phyloP scores from a whole-genome alignment of 2,329 filamentous ascomycete genomes.

The Raffaelea arxii region DNA sequence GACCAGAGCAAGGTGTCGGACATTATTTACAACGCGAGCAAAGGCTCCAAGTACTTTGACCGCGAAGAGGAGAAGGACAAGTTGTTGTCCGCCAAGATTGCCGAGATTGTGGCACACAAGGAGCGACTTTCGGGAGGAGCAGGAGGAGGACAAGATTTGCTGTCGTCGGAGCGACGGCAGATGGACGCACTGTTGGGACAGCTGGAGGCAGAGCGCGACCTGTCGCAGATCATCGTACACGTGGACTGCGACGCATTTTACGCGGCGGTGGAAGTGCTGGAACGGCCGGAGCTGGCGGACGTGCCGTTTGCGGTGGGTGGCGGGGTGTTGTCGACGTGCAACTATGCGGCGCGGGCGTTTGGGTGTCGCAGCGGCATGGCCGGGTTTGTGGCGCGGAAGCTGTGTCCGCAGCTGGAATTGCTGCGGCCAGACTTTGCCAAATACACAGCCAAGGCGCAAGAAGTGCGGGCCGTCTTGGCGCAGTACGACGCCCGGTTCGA shows the following conservation, averaged over 20 bases:
- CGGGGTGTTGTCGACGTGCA: constrained; percentile 59
- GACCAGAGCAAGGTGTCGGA: constrained; percentile 87
- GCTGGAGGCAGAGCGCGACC: constrained; percentile 67
- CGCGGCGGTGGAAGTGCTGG: constrained; percentile 81
- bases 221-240: constrained; percentile 80
- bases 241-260: constrained; percentile 98
- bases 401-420: constrained; percentile 78
- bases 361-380: constrained; percentile 95
- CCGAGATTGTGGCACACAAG: constrained; percentile 67
- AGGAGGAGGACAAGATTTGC: constrained; percentile 63
- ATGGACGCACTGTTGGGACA: constrained; percentile 75
- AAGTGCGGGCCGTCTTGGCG: constrained; percentile 71
- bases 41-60: constrained; percentile 92
- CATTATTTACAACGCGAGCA: constrained; percentile 93
- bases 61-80: constrained; percentile 80
- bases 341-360: constrained; percentile 83
- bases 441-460: constrained; percentile 80
- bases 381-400: constrained; percentile 85
- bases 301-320: constrained; percentile 84
- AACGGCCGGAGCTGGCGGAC: constrained; percentile 73
- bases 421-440: constrained; percentile 83
- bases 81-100: constrained; percentile 76
- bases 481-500: constrained; percentile 89
- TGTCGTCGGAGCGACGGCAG: constrained; percentile 61
- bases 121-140: constrained; percentile 63